Percentiles rank a stretch among this genome's conserved stretches.
Evolutionary conservation across 2,329 filamentous ascomycete species (phyloP).

Genomic region (Sporothrix curviconia): DNA sequence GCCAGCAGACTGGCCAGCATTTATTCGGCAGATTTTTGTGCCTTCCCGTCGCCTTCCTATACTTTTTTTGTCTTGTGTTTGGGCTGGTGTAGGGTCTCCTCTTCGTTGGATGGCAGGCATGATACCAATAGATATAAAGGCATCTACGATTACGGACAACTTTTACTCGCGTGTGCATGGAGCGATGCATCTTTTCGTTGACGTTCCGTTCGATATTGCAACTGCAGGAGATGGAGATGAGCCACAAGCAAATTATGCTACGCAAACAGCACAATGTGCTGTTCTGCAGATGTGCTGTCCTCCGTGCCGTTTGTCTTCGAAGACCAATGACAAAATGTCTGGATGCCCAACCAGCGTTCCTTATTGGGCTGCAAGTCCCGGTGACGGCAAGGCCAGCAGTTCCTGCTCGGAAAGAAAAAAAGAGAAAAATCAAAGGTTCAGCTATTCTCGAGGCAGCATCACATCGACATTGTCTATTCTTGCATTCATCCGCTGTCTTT

Average conservation of each 20-base stretch:
- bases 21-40: too few relatives aligned
- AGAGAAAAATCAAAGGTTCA: neutral
- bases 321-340: too few relatives aligned
- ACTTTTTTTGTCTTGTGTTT: neutral
- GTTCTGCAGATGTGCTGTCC: neutral
- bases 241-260: neutral
- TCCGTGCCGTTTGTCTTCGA: too few relatives aligned
- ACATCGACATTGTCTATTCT: neutral
- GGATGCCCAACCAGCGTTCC: conserved; percentile 42
- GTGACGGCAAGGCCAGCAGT: neutral
- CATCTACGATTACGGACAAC: neutral
- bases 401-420: neutral
- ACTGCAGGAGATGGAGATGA: too few relatives aligned
- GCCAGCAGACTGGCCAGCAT: too few relatives aligned
- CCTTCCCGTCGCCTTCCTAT: neutral
- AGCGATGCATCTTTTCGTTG: too few relatives aligned
- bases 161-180: too few relatives aligned
- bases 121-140: conserved; percentile 1
- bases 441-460: neutral
- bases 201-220: too few relatives aligned
- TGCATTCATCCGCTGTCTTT: too few relatives aligned
- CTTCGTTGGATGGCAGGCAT: neutral
- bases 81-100: neutral
- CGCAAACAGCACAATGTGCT: neutral
- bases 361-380: neutral